Evolutionary conservation across 768 basidiomycete species (phyloP).

Genomic region (Jaapia argillacea): DNA sequence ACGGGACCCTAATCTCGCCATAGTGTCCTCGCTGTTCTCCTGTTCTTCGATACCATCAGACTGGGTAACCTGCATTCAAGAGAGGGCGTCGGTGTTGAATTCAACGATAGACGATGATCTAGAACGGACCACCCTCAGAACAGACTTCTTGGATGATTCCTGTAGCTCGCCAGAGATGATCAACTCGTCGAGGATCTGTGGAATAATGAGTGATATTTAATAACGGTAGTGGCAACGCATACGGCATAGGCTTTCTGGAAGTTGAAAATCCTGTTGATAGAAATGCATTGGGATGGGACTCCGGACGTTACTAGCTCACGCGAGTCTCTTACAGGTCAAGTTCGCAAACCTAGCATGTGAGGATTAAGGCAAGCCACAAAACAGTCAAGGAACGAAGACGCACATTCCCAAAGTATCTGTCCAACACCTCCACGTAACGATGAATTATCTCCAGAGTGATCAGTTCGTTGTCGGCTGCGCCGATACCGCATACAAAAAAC

Average conservation of each 20-base stretch:
- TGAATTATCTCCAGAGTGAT: conserved; percentile 89
- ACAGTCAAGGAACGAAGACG: conserved; percentile 17
- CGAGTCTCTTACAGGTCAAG: conserved; percentile 64
- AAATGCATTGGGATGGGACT: conserved; percentile 1
- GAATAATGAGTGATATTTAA: not conserved
- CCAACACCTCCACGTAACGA: conserved; percentile 86
- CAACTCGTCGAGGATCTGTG: conserved; percentile 82
- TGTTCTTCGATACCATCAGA: conserved; percentile 80
- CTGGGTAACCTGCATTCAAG: conserved; percentile 58
- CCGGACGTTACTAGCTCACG: not conserved
- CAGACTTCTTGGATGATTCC: conserved; percentile 76
- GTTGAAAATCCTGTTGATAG: conserved; percentile 86
- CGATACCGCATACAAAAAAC: conserved; percentile 89
- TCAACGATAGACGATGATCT: not conserved
- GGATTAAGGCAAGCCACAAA: not conserved
- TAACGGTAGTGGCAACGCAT: conserved; percentile 9
- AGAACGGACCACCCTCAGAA: conserved; percentile 44
- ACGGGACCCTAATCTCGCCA: conserved; percentile 68
- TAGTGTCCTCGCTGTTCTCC: conserved; percentile 73
- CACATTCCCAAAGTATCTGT: conserved; percentile 82
- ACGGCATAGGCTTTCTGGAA: conserved; percentile 94
- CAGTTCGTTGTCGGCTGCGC: conserved; percentile 82
- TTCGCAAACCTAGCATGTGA: conserved; percentile 70
- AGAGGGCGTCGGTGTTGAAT: no score
- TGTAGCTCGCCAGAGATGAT: conserved; percentile 91